Evolutionary conservation across 2,329 filamentous ascomycete genomes (phyloP), one percentile per base, ranked within the genome.

Genomic region (Diaporthe ampelina): DNA sequence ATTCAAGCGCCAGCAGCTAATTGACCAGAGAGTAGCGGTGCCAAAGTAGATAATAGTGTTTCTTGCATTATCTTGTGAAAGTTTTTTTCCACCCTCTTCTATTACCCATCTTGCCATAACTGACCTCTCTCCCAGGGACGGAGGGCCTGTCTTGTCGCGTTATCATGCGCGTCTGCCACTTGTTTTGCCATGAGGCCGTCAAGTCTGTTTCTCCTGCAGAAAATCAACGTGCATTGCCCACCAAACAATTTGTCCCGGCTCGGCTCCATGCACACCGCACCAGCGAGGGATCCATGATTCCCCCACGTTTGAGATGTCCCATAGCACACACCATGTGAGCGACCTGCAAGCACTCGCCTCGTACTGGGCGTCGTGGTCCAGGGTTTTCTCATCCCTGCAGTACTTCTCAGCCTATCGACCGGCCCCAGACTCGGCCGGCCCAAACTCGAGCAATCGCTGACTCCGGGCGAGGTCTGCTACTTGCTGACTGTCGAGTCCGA

Each of bases 401-500:
- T 58, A 32, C 26, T 54, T 75, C 37, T 68, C 72, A 74, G 74
- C 74, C 74, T 75, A 75, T 75, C 74, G 67, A 63, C 50, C 48
- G 48, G n/a, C 24, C 61, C 43, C 45, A 74, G 72, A 74, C 69
- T 56, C 73, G 52, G 40, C 70, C 73, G 29, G 72, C 43, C 54
- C 50, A 73, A 56, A 54, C 40, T 54, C 35, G 52, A 63, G 48
- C 29, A 70, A 54, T 67, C 56, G 57, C 58, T 35, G 43, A 32
- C 56, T 56, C 70, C 57, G 57, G 26, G 4, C 11, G 24, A 48
- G 40, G 13, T 43, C 21, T 48, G 59, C 24, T 67, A 40, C 17
- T 61, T 29, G 45, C 52, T 26, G n/a, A 19, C 43, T 43, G 13
- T n/a, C 17, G 35, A 68, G 63, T 40, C 63, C 52, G 15, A 29